Evolutionary conservation across 176 grass and related monocot species (phyloP), one percentile per base, ranked within the genome.

Genomic region (Aegilops umbellulata): DNA sequence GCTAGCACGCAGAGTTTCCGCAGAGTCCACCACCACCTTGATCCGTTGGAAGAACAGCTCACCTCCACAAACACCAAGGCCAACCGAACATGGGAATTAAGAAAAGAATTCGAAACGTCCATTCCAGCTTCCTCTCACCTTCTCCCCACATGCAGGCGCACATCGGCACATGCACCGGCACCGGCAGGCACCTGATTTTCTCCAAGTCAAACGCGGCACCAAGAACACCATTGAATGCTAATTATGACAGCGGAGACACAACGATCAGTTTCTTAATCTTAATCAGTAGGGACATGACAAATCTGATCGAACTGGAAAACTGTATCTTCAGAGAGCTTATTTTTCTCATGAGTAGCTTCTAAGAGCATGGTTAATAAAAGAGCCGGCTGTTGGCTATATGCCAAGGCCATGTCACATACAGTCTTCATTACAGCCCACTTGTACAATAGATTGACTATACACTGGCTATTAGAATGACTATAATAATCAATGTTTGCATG

Each of bases 331-430:
- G 6, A 44, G 17, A 49, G 53, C 8, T 30, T 0, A 27, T n/a
- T n/a, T n/a, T n/a, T n/a, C 4, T 30, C 47, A 71, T 47, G 80
- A 87, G 89, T 90, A 76, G 46, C 80, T 90, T 90, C 89, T 58
- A 90, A 83, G n/a, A n/a, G n/a, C n/a, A n/a, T n/a, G n/a, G n/a
- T n/a, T n/a, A n/a, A n/a, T n/a, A n/a, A n/a, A n/a, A n/a, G n/a
- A n/a, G n/a, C n/a, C n/a, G n/a, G n/a, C n/a, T n/a, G n/a, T n/a
- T n/a, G n/a, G n/a, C n/a, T n/a, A n/a, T n/a, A n/a, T n/a, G n/a
- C n/a, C n/a, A n/a, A n/a, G n/a, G n/a, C n/a, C n/a, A n/a, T n/a
- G n/a, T n/a, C n/a, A n/a, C n/a, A n/a, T n/a, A n/a, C n/a, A n/a
- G n/a, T n/a, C n/a, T n/a, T n/a, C n/a, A n/a, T n/a, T n/a, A n/a